Base-by-base conservation (phyloP, 495 filamentous ascomycete species). In the Aspergillus carlsbadensis region DNA sequence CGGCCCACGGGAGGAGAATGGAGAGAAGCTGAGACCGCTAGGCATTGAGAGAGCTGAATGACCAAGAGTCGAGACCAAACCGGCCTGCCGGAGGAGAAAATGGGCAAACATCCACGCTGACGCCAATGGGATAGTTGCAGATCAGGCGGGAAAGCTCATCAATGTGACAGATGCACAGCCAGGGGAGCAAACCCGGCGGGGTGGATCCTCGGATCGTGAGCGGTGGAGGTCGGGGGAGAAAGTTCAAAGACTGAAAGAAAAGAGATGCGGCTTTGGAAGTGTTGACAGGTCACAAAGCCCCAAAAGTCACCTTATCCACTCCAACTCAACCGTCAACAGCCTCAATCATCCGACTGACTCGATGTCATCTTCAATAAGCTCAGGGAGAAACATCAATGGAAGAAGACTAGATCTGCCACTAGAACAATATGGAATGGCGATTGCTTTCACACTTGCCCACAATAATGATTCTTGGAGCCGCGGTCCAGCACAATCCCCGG, bases 111-210 rank as follows among this genome's bases (percentile, higher is more conserved):
- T 13, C 15, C 14, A 11, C n/a, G 15, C 53, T 24, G 24, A 48
- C 26, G 53, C 42, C 43, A 47, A 41, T 41, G 33, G 43, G 41
- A 47, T 37, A 13, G 52, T 24, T 15, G 52, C 41, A 54, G 41
- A 35, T 42, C 6, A 11, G 31, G 6, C 14, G 51, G n/a, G n/a
- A 54, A 31, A 15, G 14, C 37, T 53, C 36, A 6, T 53, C 39
- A 57, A 50, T 52, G 55, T 52, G 56, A 54, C 56, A 59, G 49
- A 54, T 54, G 56, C 56, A 58, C 36, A 41, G 35, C 35, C 56
- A 22, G 42, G 41, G 34, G 20, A 24, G 24, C 34, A 26, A 44
- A 45, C 46, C 31, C 46, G 34, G 18, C 10, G 18, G 41, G 33
- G 56, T 46, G 41, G 56, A 40, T 21, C 18, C 5, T 6, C 6